Percentiles rank a stretch among this genome's conserved stretches.
phyloP scores from a whole-genome alignment of 2,329 filamentous ascomycete genomes.

The Exophiala calicioides region DNA sequence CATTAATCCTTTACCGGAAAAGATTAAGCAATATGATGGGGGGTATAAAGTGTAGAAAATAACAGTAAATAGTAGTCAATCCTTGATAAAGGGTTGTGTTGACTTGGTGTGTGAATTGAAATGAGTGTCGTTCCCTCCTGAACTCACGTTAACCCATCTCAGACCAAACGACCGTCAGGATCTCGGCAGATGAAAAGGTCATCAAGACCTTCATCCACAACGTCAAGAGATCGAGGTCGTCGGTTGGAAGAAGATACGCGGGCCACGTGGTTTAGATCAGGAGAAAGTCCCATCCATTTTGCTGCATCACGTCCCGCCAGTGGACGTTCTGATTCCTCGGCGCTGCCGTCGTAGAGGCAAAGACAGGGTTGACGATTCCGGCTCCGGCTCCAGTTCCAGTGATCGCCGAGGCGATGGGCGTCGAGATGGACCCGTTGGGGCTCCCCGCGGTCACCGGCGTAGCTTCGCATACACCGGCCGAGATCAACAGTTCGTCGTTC shows the following conservation, averaged over 20 bases:
- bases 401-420: slow-evolving; percentile 21
- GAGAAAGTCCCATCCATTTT: slow-evolving; percentile 89
- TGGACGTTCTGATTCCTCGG: slow-evolving; percentile 66
- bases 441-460: slow-evolving; percentile 31
- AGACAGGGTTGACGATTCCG: slow-evolving; percentile 31
- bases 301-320: slow-evolving; percentile 92
- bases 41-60: slow-evolving; percentile 14
- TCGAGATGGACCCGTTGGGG: slow-evolving; percentile 25
- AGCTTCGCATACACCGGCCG: slow-evolving; percentile 35
- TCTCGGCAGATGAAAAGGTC: slow-evolving; percentile 14
- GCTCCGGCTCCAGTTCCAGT: slow-evolving; percentile 5
- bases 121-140: slow-evolving; percentile 17
- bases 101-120: slow-evolving; percentile 5
- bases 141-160: background rate
- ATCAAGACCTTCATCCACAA: slow-evolving; percentile 15
- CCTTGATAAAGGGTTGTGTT: slow-evolving; percentile 28
- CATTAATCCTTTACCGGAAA: slow-evolving; percentile 29
- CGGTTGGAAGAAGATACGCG: background rate
- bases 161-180: background rate
- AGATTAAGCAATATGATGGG: slow-evolving; percentile 20
- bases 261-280: slow-evolving; percentile 63
- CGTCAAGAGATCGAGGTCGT: slow-evolving; percentile 16
- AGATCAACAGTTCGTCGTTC: slow-evolving; percentile 61
- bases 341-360: slow-evolving; percentile 18
- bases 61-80: slow-evolving; percentile 15